Evolutionary conservation across 2,329 filamentous ascomycete genomes (phyloP).

Genomic region (Hymenoscyphus repandus): DNA sequence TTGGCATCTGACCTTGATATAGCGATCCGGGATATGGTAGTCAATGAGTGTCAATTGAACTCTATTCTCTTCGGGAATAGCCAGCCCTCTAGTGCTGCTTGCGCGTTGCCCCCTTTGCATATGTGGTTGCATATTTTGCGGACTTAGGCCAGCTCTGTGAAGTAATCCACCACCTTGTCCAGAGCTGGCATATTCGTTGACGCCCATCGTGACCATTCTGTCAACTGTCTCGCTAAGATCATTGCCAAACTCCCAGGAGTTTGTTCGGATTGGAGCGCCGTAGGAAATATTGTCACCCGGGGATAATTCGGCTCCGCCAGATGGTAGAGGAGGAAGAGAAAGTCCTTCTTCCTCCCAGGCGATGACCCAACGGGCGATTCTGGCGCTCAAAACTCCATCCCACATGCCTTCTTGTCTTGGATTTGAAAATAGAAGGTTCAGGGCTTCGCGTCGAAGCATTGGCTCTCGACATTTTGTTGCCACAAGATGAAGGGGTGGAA

Average conservation of each 20-base stretch:
- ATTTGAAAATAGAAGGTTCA: slow-evolving; percentile 52
- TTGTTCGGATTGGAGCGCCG: neutral
- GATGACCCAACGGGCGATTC: slow-evolving; percentile 24
- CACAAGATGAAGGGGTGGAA: slow-evolving; percentile 61
- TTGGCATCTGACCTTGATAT: slow-evolving; percentile 24
- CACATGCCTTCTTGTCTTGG: slow-evolving; percentile 64
- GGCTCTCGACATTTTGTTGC: slow-evolving; percentile 61
- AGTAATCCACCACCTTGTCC: neutral
- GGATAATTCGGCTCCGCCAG: neutral
- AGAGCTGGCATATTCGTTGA: neutral
- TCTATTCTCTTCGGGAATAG: slow-evolving; percentile 24
- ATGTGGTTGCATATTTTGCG: neutral
- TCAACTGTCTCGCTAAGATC: neutral
- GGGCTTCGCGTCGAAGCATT: slow-evolving; percentile 51
- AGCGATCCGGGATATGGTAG: slow-evolving; percentile 25
- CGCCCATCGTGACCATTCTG: slow-evolving; percentile 2
- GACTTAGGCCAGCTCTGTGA: neutral
- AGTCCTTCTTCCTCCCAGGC: slow-evolving; percentile 26
- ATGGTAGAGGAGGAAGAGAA: neutral
- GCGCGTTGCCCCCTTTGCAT: slow-evolving; percentile 1
- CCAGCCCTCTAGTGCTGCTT: slow-evolving; percentile 7
- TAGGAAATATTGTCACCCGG: neutral
- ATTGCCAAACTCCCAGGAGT: neutral
- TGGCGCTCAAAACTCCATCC: slow-evolving; percentile 40
- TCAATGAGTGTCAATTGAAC: slow-evolving; percentile 23